Percentiles rank a stretch among this genome's conserved stretches.
Evolutionary conservation across 179 eudicot genomes (phyloP).

Genomic region (Beta corolliflora): DNA sequence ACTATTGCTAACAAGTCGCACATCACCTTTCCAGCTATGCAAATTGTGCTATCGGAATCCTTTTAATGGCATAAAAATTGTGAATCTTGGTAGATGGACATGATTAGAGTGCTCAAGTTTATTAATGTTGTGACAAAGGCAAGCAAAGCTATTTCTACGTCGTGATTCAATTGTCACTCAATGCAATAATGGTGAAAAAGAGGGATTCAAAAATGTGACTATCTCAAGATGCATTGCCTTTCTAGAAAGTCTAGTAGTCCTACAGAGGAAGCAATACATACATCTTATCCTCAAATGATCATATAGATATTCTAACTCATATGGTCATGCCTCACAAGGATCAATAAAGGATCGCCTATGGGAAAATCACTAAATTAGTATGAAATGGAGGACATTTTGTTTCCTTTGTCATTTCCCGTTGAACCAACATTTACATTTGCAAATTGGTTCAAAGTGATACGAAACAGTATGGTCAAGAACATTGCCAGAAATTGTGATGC

Average conservation of each 20-base stretch:
- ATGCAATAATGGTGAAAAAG: background rate
- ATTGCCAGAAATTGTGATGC: background rate
- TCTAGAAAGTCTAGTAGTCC: background rate
- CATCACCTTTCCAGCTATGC: constrained; percentile 96
- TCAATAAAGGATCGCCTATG: background rate
- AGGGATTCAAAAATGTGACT: background rate
- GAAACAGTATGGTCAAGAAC: too few species aligned
- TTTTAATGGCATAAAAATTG: constrained; percentile 93
- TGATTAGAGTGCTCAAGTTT: constrained; percentile 87
- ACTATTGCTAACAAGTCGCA: constrained; percentile 28
- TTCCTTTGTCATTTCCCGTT: too few species aligned
- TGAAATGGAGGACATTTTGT: too few species aligned
- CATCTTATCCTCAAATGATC: background rate
- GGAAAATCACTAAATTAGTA: too few species aligned
- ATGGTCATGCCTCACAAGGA: background rate
- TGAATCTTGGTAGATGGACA: constrained; percentile 68
- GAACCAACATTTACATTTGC: background rate
- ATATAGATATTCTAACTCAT: background rate
- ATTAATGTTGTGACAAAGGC: constrained; percentile 71
- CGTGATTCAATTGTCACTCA: constrained; percentile 31
- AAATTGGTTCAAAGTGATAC: background rate
- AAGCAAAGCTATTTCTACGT: constrained; percentile 73
- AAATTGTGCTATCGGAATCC: constrained; percentile 96
- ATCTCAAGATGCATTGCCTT: background rate
- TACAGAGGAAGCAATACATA: background rate